These are phyloP conservation scores for Coemansia sp. DNA, from an alignment of 192 early-diverging fungal genomes.

Conservation along the genomic window DNA sequence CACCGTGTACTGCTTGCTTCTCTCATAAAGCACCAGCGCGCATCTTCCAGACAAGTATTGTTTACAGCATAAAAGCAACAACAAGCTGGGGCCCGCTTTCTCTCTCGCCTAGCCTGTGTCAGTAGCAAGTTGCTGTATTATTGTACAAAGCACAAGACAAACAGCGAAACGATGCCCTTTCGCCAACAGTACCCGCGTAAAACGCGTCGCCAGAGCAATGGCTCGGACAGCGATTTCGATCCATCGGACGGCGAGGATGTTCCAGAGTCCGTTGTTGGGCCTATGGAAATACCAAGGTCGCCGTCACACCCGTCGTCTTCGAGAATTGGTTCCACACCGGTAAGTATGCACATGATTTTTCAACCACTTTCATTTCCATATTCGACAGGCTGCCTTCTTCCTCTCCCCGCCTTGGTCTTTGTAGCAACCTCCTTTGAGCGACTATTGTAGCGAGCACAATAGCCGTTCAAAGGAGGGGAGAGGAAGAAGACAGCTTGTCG, in stretches of 20 bases:
- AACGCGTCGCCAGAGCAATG: constrained; percentile 34
- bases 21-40: constrained; percentile 3
- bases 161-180: constrained; percentile 24
- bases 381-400: not conserved
- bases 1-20: too few relatives aligned
- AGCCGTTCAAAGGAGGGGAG: not conserved
- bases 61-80: not conserved
- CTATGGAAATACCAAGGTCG: constrained; percentile 53
- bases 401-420: not conserved
- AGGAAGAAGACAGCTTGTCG: not conserved
- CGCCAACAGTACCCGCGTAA: constrained; percentile 38
- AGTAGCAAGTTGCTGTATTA: not conserved
- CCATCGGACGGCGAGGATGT: constrained; percentile 50
- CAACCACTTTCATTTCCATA: too few relatives aligned
- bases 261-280: constrained; percentile 49
- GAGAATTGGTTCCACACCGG: constrained; percentile 51
- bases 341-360: too few relatives aligned
- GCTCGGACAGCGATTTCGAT: constrained; percentile 47
- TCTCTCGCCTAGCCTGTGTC: not conserved
- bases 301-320: constrained; percentile 45
- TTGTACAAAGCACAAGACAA: not conserved
- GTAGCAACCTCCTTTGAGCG: too few relatives aligned
- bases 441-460: not conserved
- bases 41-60: constrained; percentile 4
- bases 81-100: not conserved